These are phyloP conservation scores for Chrysosporium keratinophilum DNA, from an alignment of 2,329 filamentous ascomycete species.

Conservation along the genomic window DNA sequence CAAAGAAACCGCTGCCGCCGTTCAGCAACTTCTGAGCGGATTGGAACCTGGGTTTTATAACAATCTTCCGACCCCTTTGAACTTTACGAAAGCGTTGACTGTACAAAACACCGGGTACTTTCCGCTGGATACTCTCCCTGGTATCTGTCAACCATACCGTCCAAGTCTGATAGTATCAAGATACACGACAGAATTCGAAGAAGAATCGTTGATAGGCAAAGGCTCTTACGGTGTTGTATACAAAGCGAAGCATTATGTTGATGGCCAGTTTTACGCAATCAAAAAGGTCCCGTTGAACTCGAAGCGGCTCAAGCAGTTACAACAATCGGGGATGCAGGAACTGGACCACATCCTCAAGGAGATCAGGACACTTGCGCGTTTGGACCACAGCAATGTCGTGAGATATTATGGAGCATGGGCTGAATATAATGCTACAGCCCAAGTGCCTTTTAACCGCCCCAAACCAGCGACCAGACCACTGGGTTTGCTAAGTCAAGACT, in stretches of 20 bases:
- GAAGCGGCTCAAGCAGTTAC: slow-evolving; percentile 43
- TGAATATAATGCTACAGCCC: slow-evolving; percentile 33
- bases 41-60: background rate
- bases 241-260: slow-evolving; percentile 50
- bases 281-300: slow-evolving; percentile 54
- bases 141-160: slow-evolving; percentile 9
- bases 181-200: slow-evolving; percentile 43
- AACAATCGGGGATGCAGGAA: slow-evolving; percentile 42
- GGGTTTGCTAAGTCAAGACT: slow-evolving; percentile 14
- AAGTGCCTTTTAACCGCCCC: slow-evolving; percentile 1
- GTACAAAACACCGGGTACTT: slow-evolving; percentile 13
- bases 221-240: slow-evolving; percentile 58
- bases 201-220: slow-evolving; percentile 49
- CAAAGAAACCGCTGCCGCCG: background rate
- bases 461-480: background rate
- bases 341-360: slow-evolving; percentile 50
- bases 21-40: slow-evolving; percentile 14
- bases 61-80: background rate
- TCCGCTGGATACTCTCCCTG: slow-evolving; percentile 15
- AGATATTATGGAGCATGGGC: slow-evolving; percentile 58
- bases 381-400: slow-evolving; percentile 57
- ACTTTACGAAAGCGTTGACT: slow-evolving; percentile 11
- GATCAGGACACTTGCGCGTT: slow-evolving; percentile 50
- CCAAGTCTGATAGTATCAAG: slow-evolving; percentile 25
- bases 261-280: slow-evolving; percentile 53